phyloP scores from a whole-genome alignment of 345 rosid species.

The Euphorbia peplus region DNA sequence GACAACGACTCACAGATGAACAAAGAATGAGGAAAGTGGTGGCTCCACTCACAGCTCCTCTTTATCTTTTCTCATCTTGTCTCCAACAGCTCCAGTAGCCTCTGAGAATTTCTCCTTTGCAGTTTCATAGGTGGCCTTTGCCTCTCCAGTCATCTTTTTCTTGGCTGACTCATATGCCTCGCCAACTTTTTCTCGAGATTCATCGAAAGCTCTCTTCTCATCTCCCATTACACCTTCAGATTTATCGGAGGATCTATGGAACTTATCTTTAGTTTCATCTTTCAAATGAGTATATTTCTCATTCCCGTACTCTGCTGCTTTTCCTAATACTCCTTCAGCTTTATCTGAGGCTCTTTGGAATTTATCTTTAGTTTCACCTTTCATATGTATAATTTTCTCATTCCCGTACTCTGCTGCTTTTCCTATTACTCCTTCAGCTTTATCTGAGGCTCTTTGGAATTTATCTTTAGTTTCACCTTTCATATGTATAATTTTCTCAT shows the following conservation, averaged over 20 bases:
- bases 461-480: constrained; percentile 7
- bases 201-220: constrained; percentile 15
- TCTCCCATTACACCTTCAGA: neutral
- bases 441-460: neutral
- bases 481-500: neutral
- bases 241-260: neutral
- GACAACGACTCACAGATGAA: constrained; percentile 19
- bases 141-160: constrained; percentile 24
- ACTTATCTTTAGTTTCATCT: constrained; percentile 4
- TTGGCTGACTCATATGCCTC: constrained; percentile 43
- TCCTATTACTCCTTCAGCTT: too few species aligned
- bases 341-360: neutral
- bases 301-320: too few species aligned
- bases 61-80: constrained; percentile 24
- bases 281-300: neutral
- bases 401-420: too few species aligned
- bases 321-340: too few species aligned
- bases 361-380: constrained; percentile 7
- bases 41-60: constrained; percentile 25
- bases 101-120: constrained; percentile 51
- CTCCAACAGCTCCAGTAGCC: constrained; percentile 44
- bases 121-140: constrained; percentile 35
- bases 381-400: neutral
- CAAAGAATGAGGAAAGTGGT: neutral
- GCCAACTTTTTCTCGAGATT: constrained; percentile 32